A percentile compares a stretch with the other conserved stretches of the same genome.
Evolutionary conservation across 768 basidiomycete species (phyloP).

Genomic region (Polyporus arcularius): DNA sequence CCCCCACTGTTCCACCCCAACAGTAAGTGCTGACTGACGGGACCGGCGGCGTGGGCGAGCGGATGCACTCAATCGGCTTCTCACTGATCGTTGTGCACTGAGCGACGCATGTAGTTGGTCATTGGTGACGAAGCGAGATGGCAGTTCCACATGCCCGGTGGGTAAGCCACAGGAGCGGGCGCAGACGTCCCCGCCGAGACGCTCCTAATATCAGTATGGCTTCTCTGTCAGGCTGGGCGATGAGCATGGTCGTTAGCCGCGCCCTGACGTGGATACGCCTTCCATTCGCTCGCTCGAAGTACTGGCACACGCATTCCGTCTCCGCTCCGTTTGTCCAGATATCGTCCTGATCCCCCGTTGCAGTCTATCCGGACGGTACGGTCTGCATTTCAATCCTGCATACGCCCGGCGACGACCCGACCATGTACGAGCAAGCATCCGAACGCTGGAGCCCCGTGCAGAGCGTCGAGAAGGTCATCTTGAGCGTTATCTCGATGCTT

Average conservation of each 20-base stretch:
- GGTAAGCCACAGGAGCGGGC: too few species aligned
- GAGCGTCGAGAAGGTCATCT: slow-evolving; percentile 93
- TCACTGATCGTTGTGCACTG: not conserved
- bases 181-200: too few species aligned
- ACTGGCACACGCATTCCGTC: not conserved
- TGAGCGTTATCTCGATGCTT: slow-evolving; percentile 96
- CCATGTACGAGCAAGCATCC: slow-evolving; percentile 91
- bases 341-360: not conserved
- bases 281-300: not conserved
- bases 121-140: too few species aligned
- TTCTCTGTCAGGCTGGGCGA: too few species aligned
- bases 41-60: not conserved
- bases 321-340: not conserved
- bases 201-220: too few species aligned
- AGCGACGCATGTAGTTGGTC: not conserved
- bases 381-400: slow-evolving; percentile 99
- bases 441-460: slow-evolving; percentile 99
- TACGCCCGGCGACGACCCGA: slow-evolving; percentile 88
- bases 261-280: not conserved
- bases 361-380: slow-evolving; percentile 94
- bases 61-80: not conserved
- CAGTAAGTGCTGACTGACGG: slow-evolving; percentile 52
- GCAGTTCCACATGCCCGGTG: too few species aligned
- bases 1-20: slow-evolving; percentile 98
- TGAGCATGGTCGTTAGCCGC: not conserved